Evolutionary conservation across 257 asterid species (phyloP), one percentile per base, ranked within the genome.

Genomic region (Solanum ossicruentum): DNA sequence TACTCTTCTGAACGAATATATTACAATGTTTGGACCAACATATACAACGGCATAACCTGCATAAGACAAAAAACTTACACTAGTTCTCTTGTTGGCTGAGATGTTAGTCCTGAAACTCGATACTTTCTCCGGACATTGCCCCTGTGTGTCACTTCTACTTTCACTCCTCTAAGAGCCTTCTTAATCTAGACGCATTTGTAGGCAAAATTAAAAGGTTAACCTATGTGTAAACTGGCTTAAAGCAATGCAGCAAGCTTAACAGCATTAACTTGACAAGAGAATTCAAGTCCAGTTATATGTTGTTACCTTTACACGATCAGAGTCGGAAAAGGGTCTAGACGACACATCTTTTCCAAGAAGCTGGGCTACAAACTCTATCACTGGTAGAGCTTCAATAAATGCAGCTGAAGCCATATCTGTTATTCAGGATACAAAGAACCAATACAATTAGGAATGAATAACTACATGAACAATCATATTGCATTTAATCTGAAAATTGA

Each of bases 331-430:
- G 12, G 97, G 97, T 91, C 98, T 95, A 4, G 95, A 92, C 81
- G 93, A 88, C 32, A 90, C 98, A 72, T 95, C 99, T 89, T 93
- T 97, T 66, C 98, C 99, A 54, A 97, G 89, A 69, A 97, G 92
- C 83, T 95, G 99, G 23, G 94, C 94, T 39, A 95, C 97, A 86
- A 95, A 97, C 81, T 97, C 99, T 32, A 95, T 95, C 21, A 97
- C 99, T 0, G 99, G 99, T 82, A 97, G 95, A 75, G 99, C 95
- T 89, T 95, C 99, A 66, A 97, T 97, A 86, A 95, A 95, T 88
- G 99, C 98, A 88, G 99, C 99, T 15, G 99, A 92, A 56, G 99
- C 99, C 98, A 97, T 97, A 89, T 97, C 99, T 96, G 88, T n/a
- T 72, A 67, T 43, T 32, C 36, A 18, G 9, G 54, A 70, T 91